Evolutionary conservation across 2,329 filamentous ascomycete genomes (phyloP).

Genomic region (Calycina herbarum): DNA sequence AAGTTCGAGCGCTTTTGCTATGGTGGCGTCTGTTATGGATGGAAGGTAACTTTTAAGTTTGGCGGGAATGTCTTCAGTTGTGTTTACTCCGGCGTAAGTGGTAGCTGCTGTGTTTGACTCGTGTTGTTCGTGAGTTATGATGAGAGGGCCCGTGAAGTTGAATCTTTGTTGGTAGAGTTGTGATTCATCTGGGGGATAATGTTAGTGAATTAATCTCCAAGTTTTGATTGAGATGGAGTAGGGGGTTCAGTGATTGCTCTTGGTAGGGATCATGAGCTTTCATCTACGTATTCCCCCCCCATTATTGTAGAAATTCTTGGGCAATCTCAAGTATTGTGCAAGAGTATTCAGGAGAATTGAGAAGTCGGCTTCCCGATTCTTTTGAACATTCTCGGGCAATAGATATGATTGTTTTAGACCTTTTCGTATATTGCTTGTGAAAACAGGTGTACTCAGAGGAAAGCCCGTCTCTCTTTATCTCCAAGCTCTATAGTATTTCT

Average conservation of each 20-base stretch:
- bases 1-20: slow-evolving; percentile 35
- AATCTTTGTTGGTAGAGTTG: slow-evolving; percentile 40
- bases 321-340: too few relatives aligned
- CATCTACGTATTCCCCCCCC: too few relatives aligned
- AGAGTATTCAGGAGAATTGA: too few relatives aligned
- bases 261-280: too few relatives aligned
- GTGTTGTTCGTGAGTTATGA: slow-evolving; percentile 41
- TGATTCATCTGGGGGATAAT: slow-evolving; percentile 33
- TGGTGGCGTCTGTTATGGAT: slow-evolving; percentile 37
- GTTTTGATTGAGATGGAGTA: neutral
- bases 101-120: slow-evolving; percentile 36
- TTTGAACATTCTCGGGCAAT: too few relatives aligned
- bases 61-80: slow-evolving; percentile 37
- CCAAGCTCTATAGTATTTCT: too few relatives aligned
- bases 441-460: too few relatives aligned
- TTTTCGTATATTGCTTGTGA: too few relatives aligned
- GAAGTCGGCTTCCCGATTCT: too few relatives aligned
- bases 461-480: too few relatives aligned
- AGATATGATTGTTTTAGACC: too few relatives aligned
- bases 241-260: neutral
- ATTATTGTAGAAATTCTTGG: too few relatives aligned
- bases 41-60: slow-evolving; percentile 39
- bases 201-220: neutral
- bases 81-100: slow-evolving; percentile 37
- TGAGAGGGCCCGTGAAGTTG: slow-evolving; percentile 40